Base-by-base conservation (phyloP, 2,329 filamentous ascomycete genomes). In the Cladobotryum mycophilum region DNA sequence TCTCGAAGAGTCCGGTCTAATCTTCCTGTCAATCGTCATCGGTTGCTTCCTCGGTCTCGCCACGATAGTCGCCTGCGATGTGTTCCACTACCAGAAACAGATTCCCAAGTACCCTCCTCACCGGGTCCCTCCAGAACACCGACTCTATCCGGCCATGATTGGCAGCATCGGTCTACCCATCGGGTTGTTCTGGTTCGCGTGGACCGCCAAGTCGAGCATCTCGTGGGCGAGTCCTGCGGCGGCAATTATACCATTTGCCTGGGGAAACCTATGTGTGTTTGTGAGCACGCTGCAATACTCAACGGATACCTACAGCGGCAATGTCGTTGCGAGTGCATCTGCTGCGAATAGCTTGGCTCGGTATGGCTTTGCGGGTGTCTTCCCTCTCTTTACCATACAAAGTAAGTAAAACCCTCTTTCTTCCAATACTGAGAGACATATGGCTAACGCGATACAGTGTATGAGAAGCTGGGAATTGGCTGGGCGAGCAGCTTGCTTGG, bases 331-430 rank as follows among this genome's bases (percentile, higher is more conserved):
- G 0, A 82, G 76, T 52, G 80, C 80, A 0, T 67, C 78, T 45
- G 80, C 77, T 6, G 82, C 82, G 1, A 85, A 84, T 53, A 75
- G 76, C 1, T 66, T 85, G 11, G 67, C 77, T 1, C 66, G 82
- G 20, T 85, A 84, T 54, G 63, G 64, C 0, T 69, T 84, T 7
- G 78, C 76, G 0, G 77, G 74, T 1, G 75, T 70, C 0, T 85
- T 85, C 49, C 82, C 82, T 0, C 61, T 85, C 0, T 85, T 85
- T 55, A 77, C 79, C 0, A 65, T 84, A 1, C 78, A 81, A 53
- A 79, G 74, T 76, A 58, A 62, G 73, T 65, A 2, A 4, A 2
- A 6, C 9, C 0, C 11, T 0, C 30, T 20, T 25, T 30, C 0
- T 25, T 30, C 0, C 1, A 2, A 14, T 0, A 0, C 3, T 2